Evolutionary conservation across 2,329 filamentous ascomycete species (phyloP), one percentile per base, ranked within the genome.

Genomic region (Orbilia brochopaga): DNA sequence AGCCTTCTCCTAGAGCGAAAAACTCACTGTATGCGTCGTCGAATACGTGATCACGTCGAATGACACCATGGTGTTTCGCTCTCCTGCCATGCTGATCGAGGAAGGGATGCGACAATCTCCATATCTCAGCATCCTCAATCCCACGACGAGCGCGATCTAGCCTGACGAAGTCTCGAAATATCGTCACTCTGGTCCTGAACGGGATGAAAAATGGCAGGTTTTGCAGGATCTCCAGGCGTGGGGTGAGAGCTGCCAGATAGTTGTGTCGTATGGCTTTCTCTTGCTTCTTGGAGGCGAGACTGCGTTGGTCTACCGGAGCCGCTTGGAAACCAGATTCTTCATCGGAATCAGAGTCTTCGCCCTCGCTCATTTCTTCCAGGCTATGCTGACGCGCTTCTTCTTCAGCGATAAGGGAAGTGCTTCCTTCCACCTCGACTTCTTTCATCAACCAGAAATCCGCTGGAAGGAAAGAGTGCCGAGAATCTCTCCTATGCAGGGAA

Each of bases 151-250:
- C 79, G 78, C 94, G 91, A 79, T 99, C 94, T 2, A 92, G 82
- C 30, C 86, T 81, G n/a, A 97, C 90, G 76, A 97, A 97, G 77
- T 96, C 87, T 30, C 92, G 87, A 79, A 99, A 97, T 23, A 97
- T 93, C 78, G 92, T 87, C 2, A 99, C 94, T 52, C 94, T 84
- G 0, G 90, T 94, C 40, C 90, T 87, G 76, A 99, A 99, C 0
- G 93, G 94, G 50, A 99, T 94, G 75, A 93, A 90, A 78, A 97
- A 99, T 0, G 94, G 94, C 88, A 99, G 95, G 77, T 97, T 95
- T 75, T 94, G 89, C 56, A 99, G 80, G 3, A 99, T 90, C 77
- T 97, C 92, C 8, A 97, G 82, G 75, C 93, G 88, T 0, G 94
- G 93, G 0, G 90, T 91, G 72, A 96, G 87, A 13, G 89, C 85